Percentiles rank a stretch among this genome's conserved stretches.
Conservation (phyloP, 768 basidiomycete genomes). For the Kwoniella shandongensis region DNA sequence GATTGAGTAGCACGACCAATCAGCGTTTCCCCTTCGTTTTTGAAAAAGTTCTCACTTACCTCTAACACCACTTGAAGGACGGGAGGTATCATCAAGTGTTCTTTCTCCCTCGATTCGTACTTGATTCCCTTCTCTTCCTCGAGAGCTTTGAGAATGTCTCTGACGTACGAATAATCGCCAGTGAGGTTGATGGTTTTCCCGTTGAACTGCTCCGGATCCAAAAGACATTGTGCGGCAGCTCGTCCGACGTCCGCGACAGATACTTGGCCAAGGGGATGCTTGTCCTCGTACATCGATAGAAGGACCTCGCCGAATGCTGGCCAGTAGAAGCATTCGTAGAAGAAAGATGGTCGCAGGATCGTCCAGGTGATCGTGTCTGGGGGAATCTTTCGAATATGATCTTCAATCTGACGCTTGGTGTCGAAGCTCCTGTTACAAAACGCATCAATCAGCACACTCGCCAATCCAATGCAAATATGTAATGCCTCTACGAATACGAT, state of each 20-base stretch:
- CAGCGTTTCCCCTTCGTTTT: neutral
- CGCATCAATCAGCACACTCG: neutral
- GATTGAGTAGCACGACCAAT: neutral
- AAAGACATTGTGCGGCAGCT: neutral
- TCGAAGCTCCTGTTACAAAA: neutral
- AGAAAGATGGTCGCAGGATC: neutral
- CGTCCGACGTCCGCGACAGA: neutral
- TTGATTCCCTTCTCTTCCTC: neutral
- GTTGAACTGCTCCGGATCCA: neutral
- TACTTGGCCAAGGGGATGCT: neutral
- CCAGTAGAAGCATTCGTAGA: neutral
- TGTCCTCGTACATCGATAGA: neutral
- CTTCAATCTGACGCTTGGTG: constrained; percentile 1
- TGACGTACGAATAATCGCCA: neutral
- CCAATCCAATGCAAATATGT: neutral
- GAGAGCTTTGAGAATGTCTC: neutral
- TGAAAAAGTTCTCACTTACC: neutral
- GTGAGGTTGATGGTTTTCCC: constrained; percentile 3
- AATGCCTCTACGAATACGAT: neutral
- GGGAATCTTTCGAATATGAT: neutral
- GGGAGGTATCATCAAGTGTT: neutral
- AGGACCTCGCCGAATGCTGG: neutral
- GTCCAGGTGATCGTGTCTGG: neutral
- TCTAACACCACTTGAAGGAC: neutral
- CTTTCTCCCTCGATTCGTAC: neutral